These are phyloP conservation scores for Thalassia testudinum DNA, from an alignment of 116 monocot species.

Conservation along the genomic window DNA sequence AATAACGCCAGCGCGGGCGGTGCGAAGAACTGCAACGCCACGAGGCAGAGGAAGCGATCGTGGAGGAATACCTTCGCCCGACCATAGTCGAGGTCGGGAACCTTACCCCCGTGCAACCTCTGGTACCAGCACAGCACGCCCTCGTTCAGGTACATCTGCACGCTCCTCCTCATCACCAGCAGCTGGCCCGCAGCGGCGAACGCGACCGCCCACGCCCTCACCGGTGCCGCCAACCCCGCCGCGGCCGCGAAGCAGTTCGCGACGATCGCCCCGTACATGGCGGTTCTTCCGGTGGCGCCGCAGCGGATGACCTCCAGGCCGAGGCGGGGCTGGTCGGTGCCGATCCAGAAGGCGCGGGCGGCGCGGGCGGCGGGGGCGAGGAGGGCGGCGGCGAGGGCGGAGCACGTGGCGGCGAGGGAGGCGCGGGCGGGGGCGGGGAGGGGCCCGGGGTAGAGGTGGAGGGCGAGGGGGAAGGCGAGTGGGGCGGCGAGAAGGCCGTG, in stretches of 20 bases:
- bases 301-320: slow-evolving; percentile 44
- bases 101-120: slow-evolving; percentile 45
- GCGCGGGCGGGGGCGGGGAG: neutral
- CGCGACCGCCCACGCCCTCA: slow-evolving; percentile 24
- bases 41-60: slow-evolving; percentile 55
- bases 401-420: slow-evolving; percentile 18
- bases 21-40: slow-evolving; percentile 46
- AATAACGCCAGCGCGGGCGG: slow-evolving; percentile 43
- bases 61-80: slow-evolving; percentile 84
- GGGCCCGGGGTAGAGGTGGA: slow-evolving; percentile 5
- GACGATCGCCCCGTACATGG: slow-evolving; percentile 22
- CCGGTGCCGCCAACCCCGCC: slow-evolving; percentile 2
- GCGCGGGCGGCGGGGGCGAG: slow-evolving; percentile 39
- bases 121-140: slow-evolving; percentile 84
- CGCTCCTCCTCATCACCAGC: slow-evolving; percentile 26
- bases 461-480: slow-evolving; percentile 17
- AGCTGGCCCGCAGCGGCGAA: slow-evolving; percentile 26
- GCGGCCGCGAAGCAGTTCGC: slow-evolving; percentile 21
- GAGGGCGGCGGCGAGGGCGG: slow-evolving; percentile 23
- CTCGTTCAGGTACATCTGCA: slow-evolving; percentile 85
- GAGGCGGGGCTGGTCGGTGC: slow-evolving; percentile 73
- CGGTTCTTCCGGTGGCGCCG: slow-evolving; percentile 10
- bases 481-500: slow-evolving; percentile 16
- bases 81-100: slow-evolving; percentile 54
- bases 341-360: slow-evolving; percentile 65